These are phyloP conservation scores for Tetracladium maxilliforme DNA, from an alignment of 2,329 filamentous ascomycete species.

Conservation along the genomic window DNA sequence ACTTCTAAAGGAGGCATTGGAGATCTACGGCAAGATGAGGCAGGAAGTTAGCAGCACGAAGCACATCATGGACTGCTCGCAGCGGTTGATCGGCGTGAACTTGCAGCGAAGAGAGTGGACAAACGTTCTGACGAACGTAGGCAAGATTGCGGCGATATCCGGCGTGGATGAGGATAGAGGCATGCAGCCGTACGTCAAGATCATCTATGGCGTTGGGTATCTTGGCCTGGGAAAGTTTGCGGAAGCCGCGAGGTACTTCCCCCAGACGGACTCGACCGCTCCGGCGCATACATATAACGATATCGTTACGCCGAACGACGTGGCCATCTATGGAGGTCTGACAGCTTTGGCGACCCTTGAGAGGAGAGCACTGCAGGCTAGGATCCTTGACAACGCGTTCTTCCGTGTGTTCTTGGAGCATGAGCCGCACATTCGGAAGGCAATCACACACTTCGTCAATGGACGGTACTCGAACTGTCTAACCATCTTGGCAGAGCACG, in stretches of 20 bases:
- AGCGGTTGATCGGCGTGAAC: slow-evolving; percentile 62
- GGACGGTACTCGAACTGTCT: slow-evolving; percentile 81
- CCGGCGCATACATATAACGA: slow-evolving; percentile 47
- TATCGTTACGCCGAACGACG: slow-evolving; percentile 68
- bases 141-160: slow-evolving; percentile 43
- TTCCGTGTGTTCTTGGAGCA: slow-evolving; percentile 86
- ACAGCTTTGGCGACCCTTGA: slow-evolving; percentile 85
- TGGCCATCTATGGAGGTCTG: slow-evolving; percentile 84
- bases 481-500: slow-evolving; percentile 66
- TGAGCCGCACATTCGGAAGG: slow-evolving; percentile 86
- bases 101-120: slow-evolving; percentile 69
- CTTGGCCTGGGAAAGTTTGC: slow-evolving; percentile 39
- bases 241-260: slow-evolving; percentile 59
- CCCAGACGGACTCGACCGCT: slow-evolving; percentile 43
- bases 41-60: slow-evolving; percentile 74
- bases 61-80: slow-evolving; percentile 71
- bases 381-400: slow-evolving; percentile 62
- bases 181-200: slow-evolving; percentile 33
- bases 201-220: slow-evolving; percentile 45
- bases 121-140: slow-evolving; percentile 45
- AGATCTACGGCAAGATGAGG: slow-evolving; percentile 75
- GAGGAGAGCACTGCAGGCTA: slow-evolving; percentile 55
- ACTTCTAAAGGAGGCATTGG: slow-evolving; percentile 55
- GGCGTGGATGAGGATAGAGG: slow-evolving; percentile 28
- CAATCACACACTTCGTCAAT: slow-evolving; percentile 77